A percentile compares a stretch with the other conserved stretches of the same genome.
phyloP scores from a whole-genome alignment of 208 protist genomes.

The Leishmania martiniquensis region DNA sequence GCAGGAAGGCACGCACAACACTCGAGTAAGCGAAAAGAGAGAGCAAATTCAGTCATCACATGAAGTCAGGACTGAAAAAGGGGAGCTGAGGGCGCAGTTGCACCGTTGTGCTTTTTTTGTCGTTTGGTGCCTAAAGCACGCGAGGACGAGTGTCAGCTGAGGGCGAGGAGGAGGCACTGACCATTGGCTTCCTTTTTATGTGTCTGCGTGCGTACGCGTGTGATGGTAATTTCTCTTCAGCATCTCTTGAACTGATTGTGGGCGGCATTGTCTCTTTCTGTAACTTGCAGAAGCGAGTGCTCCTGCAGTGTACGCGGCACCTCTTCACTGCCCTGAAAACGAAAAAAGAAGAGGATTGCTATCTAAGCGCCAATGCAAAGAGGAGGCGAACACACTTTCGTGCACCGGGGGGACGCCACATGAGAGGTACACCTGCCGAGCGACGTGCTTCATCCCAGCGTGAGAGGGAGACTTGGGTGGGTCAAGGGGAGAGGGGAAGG shows the following conservation, averaged over 20 bases:
- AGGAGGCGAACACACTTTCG: background rate
- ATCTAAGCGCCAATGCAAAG: background rate
- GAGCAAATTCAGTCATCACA: no score
- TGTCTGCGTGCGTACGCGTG: no score
- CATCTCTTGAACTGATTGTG: background rate
- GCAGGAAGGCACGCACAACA: background rate
- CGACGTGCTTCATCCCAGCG: background rate
- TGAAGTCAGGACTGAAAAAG: no score
- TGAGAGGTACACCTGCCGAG: background rate
- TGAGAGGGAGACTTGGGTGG: background rate
- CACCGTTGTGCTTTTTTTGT: no score
- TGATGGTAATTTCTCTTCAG: slow-evolving; percentile 13
- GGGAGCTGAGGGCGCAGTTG: background rate
- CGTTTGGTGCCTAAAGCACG: no score
- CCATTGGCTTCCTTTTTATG: background rate
- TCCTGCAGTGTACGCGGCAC: background rate
- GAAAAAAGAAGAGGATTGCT: background rate
- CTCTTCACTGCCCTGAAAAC: background rate
- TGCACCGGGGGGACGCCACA: no score
- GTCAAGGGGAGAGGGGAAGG: background rate
- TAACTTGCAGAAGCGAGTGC: background rate
- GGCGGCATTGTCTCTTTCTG: background rate
- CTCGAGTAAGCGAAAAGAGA: no score
- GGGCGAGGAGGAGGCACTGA: background rate
- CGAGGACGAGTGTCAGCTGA: no score